These are phyloP conservation scores for Acrocalymma vagum DNA, from an alignment of 2,329 filamentous ascomycete species.

Conservation along the genomic window DNA sequence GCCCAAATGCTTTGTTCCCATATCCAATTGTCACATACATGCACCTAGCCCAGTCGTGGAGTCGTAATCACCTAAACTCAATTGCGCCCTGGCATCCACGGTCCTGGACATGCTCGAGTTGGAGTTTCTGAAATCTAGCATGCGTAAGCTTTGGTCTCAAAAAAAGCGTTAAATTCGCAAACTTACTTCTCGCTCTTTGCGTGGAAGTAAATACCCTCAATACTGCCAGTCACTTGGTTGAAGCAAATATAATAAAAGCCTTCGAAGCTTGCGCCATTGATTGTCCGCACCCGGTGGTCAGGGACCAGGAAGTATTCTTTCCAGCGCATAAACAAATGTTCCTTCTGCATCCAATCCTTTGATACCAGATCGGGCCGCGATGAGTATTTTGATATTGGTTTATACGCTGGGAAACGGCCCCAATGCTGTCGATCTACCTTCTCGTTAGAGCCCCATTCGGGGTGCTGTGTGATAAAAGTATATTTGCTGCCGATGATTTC, in stretches of 20 bases:
- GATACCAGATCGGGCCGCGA: conserved; percentile 66
- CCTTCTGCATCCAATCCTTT: conserved; percentile 77
- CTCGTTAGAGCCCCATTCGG: conserved; percentile 89
- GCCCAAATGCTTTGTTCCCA: conserved; percentile 38
- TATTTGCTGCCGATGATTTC: conserved; percentile 97
- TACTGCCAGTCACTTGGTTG: conserved; percentile 85
- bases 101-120: conserved; percentile 87
- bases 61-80: conserved; percentile 78
- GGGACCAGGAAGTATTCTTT: conserved; percentile 98
- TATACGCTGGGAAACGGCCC: conserved; percentile 88
- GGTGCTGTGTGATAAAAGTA: conserved; percentile 89
- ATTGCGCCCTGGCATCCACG: conserved; percentile 83
- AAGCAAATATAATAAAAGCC: conserved; percentile 99
- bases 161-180: not conserved
- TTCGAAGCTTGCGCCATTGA: conserved; percentile 94
- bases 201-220: conserved; percentile 97
- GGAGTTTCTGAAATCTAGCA: conserved; percentile 86
- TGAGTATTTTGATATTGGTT: conserved; percentile 73
- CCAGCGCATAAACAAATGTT: conserved; percentile 98
- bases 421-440: conserved; percentile 94
- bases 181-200: conserved; percentile 96
- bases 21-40: conserved; percentile 24
- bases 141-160: conserved; percentile 23
- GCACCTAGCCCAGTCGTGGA: conserved; percentile 29
- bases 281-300: conserved; percentile 89